Percentiles rank a stretch among this genome's conserved stretches.
Conservation (phyloP, 2,329 filamentous ascomycete genomes). For the Fusarium austroafricanum region DNA sequence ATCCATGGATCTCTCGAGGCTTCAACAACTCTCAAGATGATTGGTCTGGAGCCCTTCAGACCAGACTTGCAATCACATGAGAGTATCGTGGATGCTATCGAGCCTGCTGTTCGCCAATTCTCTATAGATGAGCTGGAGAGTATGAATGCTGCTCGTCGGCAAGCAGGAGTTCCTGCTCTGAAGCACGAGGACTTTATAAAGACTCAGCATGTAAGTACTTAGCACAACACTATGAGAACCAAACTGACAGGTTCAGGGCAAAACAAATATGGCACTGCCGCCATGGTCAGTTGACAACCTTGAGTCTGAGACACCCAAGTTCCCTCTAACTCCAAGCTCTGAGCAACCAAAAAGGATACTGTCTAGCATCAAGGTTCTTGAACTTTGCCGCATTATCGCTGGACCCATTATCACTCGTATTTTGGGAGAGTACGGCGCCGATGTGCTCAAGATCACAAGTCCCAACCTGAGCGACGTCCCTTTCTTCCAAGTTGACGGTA, state of each 20-base stretch:
- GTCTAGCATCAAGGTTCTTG: slow-evolving; percentile 76
- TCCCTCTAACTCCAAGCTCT: slow-evolving; percentile 49
- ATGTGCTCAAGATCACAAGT: slow-evolving; percentile 78
- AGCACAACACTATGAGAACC: rapidly evolving
- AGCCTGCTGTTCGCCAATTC: slow-evolving; percentile 66
- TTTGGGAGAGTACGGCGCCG: slow-evolving; percentile 79
- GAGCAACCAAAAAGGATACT: slow-evolving; percentile 51
- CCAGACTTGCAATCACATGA: slow-evolving; percentile 71
- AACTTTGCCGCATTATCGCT: slow-evolving; percentile 80
- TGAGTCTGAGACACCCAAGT: slow-evolving; percentile 61
- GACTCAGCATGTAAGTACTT: slow-evolving; percentile 57
- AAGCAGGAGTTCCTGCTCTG: slow-evolving; percentile 70
- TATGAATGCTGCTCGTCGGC: slow-evolving; percentile 65
- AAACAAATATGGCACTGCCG: slow-evolving; percentile 53
- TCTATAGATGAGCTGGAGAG: slow-evolving; percentile 67
- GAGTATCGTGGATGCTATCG: slow-evolving; percentile 69
- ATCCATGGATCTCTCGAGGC: slow-evolving; percentile 81
- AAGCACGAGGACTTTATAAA: slow-evolving; percentile 69
- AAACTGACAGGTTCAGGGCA: slow-evolving; percentile 55
- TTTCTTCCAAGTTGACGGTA: slow-evolving; percentile 78
- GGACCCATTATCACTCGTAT: slow-evolving; percentile 78
- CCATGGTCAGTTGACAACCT: slow-evolving; percentile 64
- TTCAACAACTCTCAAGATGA: slow-evolving; percentile 75
- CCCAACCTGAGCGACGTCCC: slow-evolving; percentile 76
- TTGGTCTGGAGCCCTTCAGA: slow-evolving; percentile 71